These are phyloP conservation scores for Hondaea fermentalgiana DNA, from an alignment of 108 stramenopile genomes.

Conservation along the genomic window DNA sequence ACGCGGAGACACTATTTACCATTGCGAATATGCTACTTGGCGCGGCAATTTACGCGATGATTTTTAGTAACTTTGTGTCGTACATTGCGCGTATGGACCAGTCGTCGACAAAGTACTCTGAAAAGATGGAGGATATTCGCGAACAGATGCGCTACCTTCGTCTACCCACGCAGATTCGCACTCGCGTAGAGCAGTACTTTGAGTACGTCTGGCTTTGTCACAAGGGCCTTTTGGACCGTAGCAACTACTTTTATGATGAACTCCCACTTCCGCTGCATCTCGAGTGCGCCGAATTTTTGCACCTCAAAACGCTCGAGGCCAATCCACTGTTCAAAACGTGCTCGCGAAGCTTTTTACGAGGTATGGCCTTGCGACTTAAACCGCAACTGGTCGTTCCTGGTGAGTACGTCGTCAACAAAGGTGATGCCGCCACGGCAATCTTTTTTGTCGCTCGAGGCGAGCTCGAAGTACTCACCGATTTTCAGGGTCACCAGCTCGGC, in stretches of 20 bases:
- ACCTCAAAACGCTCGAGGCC: background rate
- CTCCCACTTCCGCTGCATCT: background rate
- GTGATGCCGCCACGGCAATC: background rate
- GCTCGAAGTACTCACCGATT: background rate
- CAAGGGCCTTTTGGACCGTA: background rate
- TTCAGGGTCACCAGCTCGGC: background rate
- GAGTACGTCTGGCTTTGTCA: slow-evolving; percentile 13
- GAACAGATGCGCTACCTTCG: background rate
- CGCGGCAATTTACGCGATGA: slow-evolving; percentile 11
- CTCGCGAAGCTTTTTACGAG: background rate
- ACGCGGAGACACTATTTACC: slow-evolving; percentile 21
- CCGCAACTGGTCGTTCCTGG: background rate
- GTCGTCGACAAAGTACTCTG: slow-evolving; percentile 9
- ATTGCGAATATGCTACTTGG: slow-evolving; percentile 32
- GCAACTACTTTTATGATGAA: background rate
- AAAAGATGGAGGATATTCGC: slow-evolving; percentile 18
- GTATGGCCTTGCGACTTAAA: background rate
- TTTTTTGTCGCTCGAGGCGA: background rate
- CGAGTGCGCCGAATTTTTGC: background rate
- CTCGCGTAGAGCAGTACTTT: slow-evolving; percentile 16
- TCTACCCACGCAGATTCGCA: background rate
- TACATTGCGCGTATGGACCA: slow-evolving; percentile 15
- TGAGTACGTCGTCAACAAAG: slow-evolving; percentile 4
- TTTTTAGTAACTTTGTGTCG: slow-evolving; percentile 5
- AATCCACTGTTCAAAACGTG: background rate